Conservation (phyloP, 2,329 filamentous ascomycete genomes). For the Scedosporium apiospermum region DNA sequence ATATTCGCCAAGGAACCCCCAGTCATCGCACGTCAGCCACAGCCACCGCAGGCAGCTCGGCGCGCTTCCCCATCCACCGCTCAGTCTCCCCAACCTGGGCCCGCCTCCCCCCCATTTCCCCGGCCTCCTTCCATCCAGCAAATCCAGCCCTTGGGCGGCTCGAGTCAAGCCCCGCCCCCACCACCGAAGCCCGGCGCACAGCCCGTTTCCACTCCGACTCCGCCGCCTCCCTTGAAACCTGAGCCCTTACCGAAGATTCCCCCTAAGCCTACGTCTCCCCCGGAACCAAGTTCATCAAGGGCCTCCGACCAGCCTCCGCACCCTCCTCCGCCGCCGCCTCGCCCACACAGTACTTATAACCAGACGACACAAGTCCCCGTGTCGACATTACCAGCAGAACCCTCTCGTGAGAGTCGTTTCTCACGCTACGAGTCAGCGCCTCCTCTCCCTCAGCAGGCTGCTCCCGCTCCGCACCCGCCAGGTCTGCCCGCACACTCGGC, state of each 20-base stretch:
- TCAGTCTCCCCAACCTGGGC: slow-evolving; percentile 28
- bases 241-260: slow-evolving; percentile 8
- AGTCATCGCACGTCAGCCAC: slow-evolving; percentile 54
- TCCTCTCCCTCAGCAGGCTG: slow-evolving; percentile 20
- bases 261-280: slow-evolving; percentile 9
- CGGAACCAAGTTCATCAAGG: slow-evolving; percentile 14
- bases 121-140: slow-evolving; percentile 50
- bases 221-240: slow-evolving; percentile 17
- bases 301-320: slow-evolving; percentile 14
- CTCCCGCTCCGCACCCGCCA: slow-evolving; percentile 2
- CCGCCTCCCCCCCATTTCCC: slow-evolving; percentile 63
- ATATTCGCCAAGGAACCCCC: slow-evolving; percentile 94
- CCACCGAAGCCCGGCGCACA: slow-evolving; percentile 6
- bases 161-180: slow-evolving; percentile 8
- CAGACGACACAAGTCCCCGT: neutral
- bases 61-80: neutral
- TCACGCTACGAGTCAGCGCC: slow-evolving; percentile 40
- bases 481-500: neutral
- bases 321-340: slow-evolving; percentile 1
- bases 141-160: slow-evolving; percentile 31
- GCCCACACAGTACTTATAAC: neutral
- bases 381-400: neutral
- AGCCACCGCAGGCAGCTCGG: slow-evolving; percentile 18
- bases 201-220: slow-evolving; percentile 16
- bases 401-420: slow-evolving; percentile 5